Conservation (phyloP, 371 early-diverging fungal species). For the Rhizomucor pusillus region DNA sequence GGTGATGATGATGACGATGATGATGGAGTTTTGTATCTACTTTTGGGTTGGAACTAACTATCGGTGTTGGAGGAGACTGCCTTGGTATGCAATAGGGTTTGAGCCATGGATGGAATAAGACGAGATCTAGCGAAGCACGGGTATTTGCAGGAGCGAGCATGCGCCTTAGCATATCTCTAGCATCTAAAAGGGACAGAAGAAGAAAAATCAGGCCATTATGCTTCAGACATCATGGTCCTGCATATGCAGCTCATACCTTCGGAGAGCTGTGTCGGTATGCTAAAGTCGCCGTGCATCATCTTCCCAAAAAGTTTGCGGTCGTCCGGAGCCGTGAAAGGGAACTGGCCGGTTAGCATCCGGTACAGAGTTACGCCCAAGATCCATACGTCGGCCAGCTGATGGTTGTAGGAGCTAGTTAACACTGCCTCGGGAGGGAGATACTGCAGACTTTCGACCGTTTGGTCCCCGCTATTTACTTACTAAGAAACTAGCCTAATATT, state of each 20-base stretch:
- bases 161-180: conserved; percentile 35
- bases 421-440: conserved; percentile 42
- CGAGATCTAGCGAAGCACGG: conserved; percentile 36
- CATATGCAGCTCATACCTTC: conserved; percentile 18
- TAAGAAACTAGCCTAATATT: conserved; percentile 20
- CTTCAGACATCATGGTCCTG: neutral
- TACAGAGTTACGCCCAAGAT: conserved; percentile 41
- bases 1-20: neutral
- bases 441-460: conserved; percentile 22
- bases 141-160: conserved; percentile 35
- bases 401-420: conserved; percentile 7
- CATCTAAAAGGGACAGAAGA: conserved; percentile 25
- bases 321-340: conserved; percentile 29
- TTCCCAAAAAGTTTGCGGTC: conserved; percentile 30
- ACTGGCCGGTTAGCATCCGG: conserved; percentile 36
- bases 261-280: conserved; percentile 29
- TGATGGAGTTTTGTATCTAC: conserved; percentile 1
- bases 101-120: conserved; percentile 46
- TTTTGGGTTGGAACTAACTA: neutral
- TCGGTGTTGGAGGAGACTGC: neutral
- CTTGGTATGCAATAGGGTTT: conserved; percentile 15
- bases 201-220: conserved; percentile 4
- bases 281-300: conserved; percentile 35
- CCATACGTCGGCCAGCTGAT: conserved; percentile 33
- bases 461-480: conserved; percentile 10